Percentiles rank a stretch among this genome's conserved stretches.
Conservation (phyloP, 176 grass and related monocot species). For the Bromus sterilis region DNA sequence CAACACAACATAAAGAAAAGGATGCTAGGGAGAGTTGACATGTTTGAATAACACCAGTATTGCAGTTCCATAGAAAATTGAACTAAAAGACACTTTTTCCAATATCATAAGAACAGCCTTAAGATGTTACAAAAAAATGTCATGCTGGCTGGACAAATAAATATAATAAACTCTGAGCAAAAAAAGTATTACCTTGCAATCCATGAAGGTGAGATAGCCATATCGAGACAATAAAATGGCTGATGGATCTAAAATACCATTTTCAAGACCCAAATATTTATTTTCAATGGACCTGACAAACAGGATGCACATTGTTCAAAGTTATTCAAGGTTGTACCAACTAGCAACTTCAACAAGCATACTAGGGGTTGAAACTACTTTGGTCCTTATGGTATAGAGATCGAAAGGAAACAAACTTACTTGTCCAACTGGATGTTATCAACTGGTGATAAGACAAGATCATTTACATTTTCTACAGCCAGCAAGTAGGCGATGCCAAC, state of each 20-base stretch:
- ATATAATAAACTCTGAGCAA: slow-evolving; percentile 8
- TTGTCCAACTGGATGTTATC: slow-evolving; percentile 90
- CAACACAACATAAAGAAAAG: not conserved
- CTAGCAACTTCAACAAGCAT: slow-evolving; percentile 8
- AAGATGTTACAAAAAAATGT: not conserved
- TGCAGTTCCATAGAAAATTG: not conserved
- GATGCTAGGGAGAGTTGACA: not conserved
- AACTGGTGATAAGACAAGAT: slow-evolving; percentile 41
- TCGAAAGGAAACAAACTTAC: slow-evolving; percentile 35
- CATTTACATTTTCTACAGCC: slow-evolving; percentile 79
- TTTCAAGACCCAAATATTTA: slow-evolving; percentile 80
- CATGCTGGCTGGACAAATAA: not conserved
- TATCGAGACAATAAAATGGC: slow-evolving; percentile 82
- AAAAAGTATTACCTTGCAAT: slow-evolving; percentile 70
- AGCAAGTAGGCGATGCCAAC: slow-evolving; percentile 94
- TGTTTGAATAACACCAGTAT: not conserved
- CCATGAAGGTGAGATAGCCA: slow-evolving; percentile 84
- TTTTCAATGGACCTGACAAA: slow-evolving; percentile 79
- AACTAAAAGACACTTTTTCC: not conserved
- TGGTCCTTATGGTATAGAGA: not conserved
- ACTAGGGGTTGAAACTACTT: not conserved
- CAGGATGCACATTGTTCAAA: not conserved
- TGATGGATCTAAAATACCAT: slow-evolving; percentile 95
- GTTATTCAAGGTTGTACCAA: not conserved
- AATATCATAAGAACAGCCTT: not conserved